A percentile compares a stretch with the other conserved stretches of the same genome.
Conservation (phyloP, 306 rosid species). For the Cucumis hystrix region DNA sequence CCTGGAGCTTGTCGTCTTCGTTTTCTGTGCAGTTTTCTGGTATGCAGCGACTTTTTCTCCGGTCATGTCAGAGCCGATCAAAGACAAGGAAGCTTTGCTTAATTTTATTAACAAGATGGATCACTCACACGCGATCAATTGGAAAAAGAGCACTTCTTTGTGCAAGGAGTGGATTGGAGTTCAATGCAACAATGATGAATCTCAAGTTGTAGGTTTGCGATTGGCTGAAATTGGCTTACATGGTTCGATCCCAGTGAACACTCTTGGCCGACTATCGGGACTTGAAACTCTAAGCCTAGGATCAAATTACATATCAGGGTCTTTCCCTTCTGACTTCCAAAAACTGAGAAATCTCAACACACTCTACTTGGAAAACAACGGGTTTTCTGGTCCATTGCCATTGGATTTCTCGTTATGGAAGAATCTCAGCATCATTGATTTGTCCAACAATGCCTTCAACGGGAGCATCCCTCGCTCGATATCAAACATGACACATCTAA, state of each 20-base stretch:
- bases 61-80: constrained; percentile 37
- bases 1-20: constrained; percentile 12
- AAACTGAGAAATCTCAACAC: constrained; percentile 40
- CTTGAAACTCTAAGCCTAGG: constrained; percentile 57
- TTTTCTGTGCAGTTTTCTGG: constrained; percentile 9
- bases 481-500: constrained; percentile 45
- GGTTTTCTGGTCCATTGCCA: constrained; percentile 74
- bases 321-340: constrained; percentile 70
- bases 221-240: constrained; percentile 59
- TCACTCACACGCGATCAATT: constrained; percentile 45
- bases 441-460: constrained; percentile 57
- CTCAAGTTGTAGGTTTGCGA: constrained; percentile 41
- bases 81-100: constrained; percentile 70
- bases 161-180: constrained; percentile 83
- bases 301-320: constrained; percentile 51
- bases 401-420: constrained; percentile 64
- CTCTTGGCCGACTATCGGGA: constrained; percentile 50
- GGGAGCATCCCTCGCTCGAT: constrained; percentile 64
- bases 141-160: constrained; percentile 44
- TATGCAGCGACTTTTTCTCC: constrained; percentile 17
- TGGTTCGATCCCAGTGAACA: constrained; percentile 61
- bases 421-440: constrained; percentile 45
- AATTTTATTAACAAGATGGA: constrained; percentile 44
- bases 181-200: constrained; percentile 30
- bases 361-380: constrained; percentile 56